Evolutionary conservation across 2,329 filamentous ascomycete genomes (phyloP).

Genomic region (Hypoxylon rubiginosum): DNA sequence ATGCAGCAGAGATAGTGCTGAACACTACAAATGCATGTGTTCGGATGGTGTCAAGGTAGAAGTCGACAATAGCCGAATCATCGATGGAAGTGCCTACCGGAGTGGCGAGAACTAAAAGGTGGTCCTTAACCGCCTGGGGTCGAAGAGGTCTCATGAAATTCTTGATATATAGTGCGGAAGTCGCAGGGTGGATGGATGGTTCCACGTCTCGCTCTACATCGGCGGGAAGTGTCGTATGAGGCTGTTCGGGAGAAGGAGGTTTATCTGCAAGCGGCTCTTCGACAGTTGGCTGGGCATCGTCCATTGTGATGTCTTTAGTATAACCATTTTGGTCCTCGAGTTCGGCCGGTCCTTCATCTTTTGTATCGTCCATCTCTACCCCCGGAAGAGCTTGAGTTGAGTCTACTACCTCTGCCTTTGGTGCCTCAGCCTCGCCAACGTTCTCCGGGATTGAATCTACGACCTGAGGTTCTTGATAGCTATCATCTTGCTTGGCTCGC

Average conservation of each 20-base stretch:
- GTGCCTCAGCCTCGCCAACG: constrained; percentile 10
- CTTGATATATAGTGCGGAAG: constrained; percentile 86
- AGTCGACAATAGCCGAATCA: constrained; percentile 70
- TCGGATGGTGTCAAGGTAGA: constrained; percentile 86
- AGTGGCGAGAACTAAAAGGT: constrained; percentile 78
- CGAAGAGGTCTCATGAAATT: constrained; percentile 91
- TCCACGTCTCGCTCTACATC: constrained; percentile 55
- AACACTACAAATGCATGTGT: constrained; percentile 90
- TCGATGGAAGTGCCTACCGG: constrained; percentile 65
- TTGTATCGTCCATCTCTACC: constrained; percentile 32
- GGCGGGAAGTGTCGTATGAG: constrained; percentile 31
- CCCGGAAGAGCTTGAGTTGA: constrained; percentile 23
- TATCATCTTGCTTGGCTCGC: constrained; percentile 60
- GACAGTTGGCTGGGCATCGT: constrained; percentile 30
- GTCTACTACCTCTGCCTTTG: constrained; percentile 17
- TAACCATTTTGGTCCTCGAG: constrained; percentile 27
- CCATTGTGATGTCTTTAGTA: constrained; percentile 35
- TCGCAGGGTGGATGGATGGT: constrained; percentile 78
- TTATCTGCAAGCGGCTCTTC: constrained; percentile 40
- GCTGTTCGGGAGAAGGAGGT: constrained; percentile 40
- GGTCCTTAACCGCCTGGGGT: constrained; percentile 72
- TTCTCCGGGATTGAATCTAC: constrained; percentile 20
- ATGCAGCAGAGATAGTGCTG: constrained; percentile 75
- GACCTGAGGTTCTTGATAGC: constrained; percentile 33
- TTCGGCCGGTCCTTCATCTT: constrained; percentile 24